Base-by-base conservation (phyloP, 768 basidiomycete species). In the Inosperma sp. region DNA sequence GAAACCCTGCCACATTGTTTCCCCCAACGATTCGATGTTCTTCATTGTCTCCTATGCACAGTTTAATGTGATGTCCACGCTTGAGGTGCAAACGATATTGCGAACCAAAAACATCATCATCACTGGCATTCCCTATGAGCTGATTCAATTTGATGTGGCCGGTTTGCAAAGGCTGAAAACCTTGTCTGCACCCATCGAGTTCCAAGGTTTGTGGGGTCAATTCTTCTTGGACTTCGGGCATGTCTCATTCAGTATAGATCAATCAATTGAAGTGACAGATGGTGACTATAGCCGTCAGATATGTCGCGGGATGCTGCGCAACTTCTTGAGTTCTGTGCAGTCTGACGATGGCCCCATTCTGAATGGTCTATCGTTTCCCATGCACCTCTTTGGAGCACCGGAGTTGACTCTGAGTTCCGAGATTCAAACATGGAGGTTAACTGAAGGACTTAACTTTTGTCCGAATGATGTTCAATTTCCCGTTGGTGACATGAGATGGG, bases 401-500 rank as follows among this genome's bases (percentile, higher is more conserved):
- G 9, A 25, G 0, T 29, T 17, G 2, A 10, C 42, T 4, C 1
- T 43, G 9, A 29, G 42, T 14, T 27, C 1, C 4, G 26, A 43
- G 16, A 43, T 10, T 3, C 25, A 26, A 27, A 27, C 41, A 4
- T 42, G 41, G 39, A 21, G 12, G 10, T 14, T 25, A 2, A 42
- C 41, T 1, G 41, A 42, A 13, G 41, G 41, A 1, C 2, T 27
- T 4, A 7, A 0, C 0, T 42, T 26, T 27, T 42, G 41, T 10
- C 25, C 25, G 4, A 9, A 3, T 4, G 25, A 26, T 8, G 39
- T 41, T 1, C 39, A 41, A 5, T 42, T 14, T 17, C 41, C 41
- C 0, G 26, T 39, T 2, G 25, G 27, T 5, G 48, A 59, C 25
- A 51, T 58, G 19, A 7, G 58, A 12, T 64, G 57, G 60, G 56